phyloP scores from a whole-genome alignment of 2,329 filamentous ascomycete species.

The Cercospora zeae-maydis region DNA sequence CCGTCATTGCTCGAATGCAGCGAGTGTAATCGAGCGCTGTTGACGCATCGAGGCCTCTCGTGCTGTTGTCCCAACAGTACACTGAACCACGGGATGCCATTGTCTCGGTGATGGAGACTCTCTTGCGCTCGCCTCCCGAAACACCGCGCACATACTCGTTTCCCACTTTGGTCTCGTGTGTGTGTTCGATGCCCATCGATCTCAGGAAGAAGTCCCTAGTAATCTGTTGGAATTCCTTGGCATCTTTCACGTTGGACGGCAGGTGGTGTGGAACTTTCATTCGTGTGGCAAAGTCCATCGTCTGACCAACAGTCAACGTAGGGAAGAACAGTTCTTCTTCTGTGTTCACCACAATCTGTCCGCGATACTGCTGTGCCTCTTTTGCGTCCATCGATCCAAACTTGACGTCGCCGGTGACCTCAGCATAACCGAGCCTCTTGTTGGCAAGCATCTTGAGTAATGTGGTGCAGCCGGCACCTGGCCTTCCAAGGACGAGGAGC shows the following conservation, averaged over 20 bases:
- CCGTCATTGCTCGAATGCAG: slow-evolving; percentile 61
- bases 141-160: slow-evolving; percentile 65
- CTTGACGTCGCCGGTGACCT: slow-evolving; percentile 56
- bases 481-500: slow-evolving; percentile 34
- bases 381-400: slow-evolving; percentile 50
- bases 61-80: slow-evolving; percentile 66
- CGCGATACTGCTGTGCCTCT: slow-evolving; percentile 44
- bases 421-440: slow-evolving; percentile 44
- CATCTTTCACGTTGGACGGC: slow-evolving; percentile 35
- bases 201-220: slow-evolving; percentile 55
- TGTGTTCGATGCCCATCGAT: slow-evolving; percentile 58
- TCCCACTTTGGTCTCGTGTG: slow-evolving; percentile 63
- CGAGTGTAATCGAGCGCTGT: slow-evolving; percentile 55
- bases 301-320: slow-evolving; percentile 55
- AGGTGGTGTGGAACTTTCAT: slow-evolving; percentile 49
- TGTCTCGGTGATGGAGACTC: slow-evolving; percentile 65
- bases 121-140: slow-evolving; percentile 65
- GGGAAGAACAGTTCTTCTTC: slow-evolving; percentile 54
- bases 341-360: slow-evolving; percentile 46
- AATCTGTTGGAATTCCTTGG: slow-evolving; percentile 46
- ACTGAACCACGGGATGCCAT: slow-evolving; percentile 57
- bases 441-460: slow-evolving; percentile 68
- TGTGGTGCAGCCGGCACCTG: slow-evolving; percentile 56
- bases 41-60: slow-evolving; percentile 62
- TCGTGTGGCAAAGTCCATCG: slow-evolving; percentile 54